Evolutionary conservation across 345 rosid genomes (phyloP), one percentile per base, ranked within the genome.

Genomic region (Sonneratia caseolaris): DNA sequence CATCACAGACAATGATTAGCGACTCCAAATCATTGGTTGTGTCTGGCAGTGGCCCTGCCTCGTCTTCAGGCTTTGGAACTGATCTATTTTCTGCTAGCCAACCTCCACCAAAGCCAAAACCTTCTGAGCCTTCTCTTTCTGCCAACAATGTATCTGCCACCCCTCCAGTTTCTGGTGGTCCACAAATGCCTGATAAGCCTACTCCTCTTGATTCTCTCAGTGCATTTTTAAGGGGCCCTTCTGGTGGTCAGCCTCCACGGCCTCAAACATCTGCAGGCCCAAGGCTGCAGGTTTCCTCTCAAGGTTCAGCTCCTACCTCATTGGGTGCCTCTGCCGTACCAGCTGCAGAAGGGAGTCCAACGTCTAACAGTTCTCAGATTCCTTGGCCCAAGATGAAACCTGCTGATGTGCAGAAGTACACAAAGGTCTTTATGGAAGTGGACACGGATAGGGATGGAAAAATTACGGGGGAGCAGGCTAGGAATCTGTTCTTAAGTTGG

Each of bases 381-480:
- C 80, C 78, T 2, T 92, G 99, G 99, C 96, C 97, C 71, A 95
- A 89, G 81, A 92, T 94, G 93, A 94, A 88, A 74, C 86, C 83
- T 70, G 77, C 93, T 38, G 99, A 92, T 80, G 84, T 92, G 82
- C 96, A 94, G 80, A 94, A 94, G 73, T 94, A 94, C 78, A 71
- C 83, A 6, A 94, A 90, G 82, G 99, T 94, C 47, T 94, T 94
- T 81, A 79, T 85, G 87, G 93, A 90, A 86, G 97, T 94, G 66
- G 98, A 94, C 78, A 86, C 81, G 21, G 98, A 94, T 76, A 86
- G 90, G 78, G 99, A 94, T 89, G 99, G 99, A 69, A 91, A 84
- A 83, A 90, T 94, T 70, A 90, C 87, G 40, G 98, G 98, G 57
- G 97, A 90, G 82, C 88, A 94, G 86, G 97, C 98, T 55, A 85